Evolutionary conservation across 2,329 filamentous ascomycete species (phyloP).

Genomic region (Cryphonectria naterciae): DNA sequence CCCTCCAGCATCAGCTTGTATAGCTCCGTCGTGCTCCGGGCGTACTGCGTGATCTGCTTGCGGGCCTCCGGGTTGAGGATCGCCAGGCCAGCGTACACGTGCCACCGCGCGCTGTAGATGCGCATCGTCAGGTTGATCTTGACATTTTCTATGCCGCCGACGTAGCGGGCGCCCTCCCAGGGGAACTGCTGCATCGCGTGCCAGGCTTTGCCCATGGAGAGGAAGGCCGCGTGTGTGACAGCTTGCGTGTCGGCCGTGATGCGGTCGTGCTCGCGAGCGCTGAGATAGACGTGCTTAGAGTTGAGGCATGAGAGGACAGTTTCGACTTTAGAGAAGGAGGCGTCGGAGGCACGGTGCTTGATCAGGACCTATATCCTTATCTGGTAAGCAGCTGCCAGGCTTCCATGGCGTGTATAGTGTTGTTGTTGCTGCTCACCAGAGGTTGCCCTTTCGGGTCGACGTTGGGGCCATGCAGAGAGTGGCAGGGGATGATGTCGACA

Average conservation of each 20-base stretch:
- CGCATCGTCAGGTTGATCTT: constrained; percentile 98
- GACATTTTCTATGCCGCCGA: constrained; percentile 97
- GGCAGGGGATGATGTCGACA: constrained; percentile 92
- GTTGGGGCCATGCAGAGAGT: constrained; percentile 92
- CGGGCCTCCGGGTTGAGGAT: constrained; percentile 94
- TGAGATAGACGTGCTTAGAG: constrained; percentile 86
- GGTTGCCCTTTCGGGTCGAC: constrained; percentile 90
- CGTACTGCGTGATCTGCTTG: constrained; percentile 93
- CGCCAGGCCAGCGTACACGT: constrained; percentile 95
- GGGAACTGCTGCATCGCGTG: constrained; percentile 93
- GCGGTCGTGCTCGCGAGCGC: constrained; percentile 85
- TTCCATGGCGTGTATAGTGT: neutral
- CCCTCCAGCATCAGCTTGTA: constrained; percentile 97
- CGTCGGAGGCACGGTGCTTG: constrained; percentile 83
- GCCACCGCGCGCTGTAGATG: constrained; percentile 99
- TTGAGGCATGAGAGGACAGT: constrained; percentile 79
- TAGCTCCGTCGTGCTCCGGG: constrained; percentile 85
- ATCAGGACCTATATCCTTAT: constrained; percentile 68
- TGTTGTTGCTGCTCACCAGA: constrained; percentile 61
- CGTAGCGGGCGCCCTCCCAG: constrained; percentile 94
- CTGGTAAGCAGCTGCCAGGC: neutral
- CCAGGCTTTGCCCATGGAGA: constrained; percentile 98
- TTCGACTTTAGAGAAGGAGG: constrained; percentile 78
- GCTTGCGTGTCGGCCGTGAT: constrained; percentile 99
- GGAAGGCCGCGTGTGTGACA: constrained; percentile 94